Base-by-base conservation (phyloP, 441 rosid species). In the Gossypium lobatum region DNA sequence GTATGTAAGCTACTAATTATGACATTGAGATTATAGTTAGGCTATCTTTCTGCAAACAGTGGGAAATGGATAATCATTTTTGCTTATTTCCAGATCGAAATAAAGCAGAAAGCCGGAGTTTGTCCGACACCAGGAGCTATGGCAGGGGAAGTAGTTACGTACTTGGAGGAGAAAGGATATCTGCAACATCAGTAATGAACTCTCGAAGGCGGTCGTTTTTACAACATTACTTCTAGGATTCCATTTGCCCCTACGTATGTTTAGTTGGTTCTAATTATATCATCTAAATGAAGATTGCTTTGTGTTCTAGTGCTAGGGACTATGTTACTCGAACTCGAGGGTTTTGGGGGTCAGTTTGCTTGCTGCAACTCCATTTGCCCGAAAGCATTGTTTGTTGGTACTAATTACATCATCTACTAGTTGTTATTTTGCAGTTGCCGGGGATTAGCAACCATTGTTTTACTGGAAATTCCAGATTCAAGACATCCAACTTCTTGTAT, bases 131-230 rank as follows among this genome's bases (percentile, higher is more conserved):
- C 97, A 14, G 70, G 55, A 55, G 85, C 81, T 52, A 88, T 90
- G 98, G 91, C 92, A 17, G 91, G 80, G 66, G 80, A 87, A 76
- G 93, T 93, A 21, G 81, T 89, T 20, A 74, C 86, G 31, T 93
- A 90, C 75, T 77, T 91, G 83, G 85, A 88, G 76, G 84, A 86
- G 72, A 89, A 85, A 83, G 96, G 97, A 48, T 89, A 76, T 78
- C 89, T 91, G 55, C 85, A 81, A 3, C 71, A 80, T 72, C 64
- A 83, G 45, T 83, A 78, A 84, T 63, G 0, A 25, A n/a, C 50
- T 25, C 64, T 21, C 16, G 5, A 39, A 39, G 69, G 17, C 28
- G 3, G 17, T 39, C 26, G 2, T 7, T 7, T 62, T 62, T 34
- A 17, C 37, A 37, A 37, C 25, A 34, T 8, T 34, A 17, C 48